Percentiles rank a stretch among this genome's conserved stretches.
Evolutionary conservation across 129 eudicot genomes (phyloP).

Genomic region (Logfia minima): DNA sequence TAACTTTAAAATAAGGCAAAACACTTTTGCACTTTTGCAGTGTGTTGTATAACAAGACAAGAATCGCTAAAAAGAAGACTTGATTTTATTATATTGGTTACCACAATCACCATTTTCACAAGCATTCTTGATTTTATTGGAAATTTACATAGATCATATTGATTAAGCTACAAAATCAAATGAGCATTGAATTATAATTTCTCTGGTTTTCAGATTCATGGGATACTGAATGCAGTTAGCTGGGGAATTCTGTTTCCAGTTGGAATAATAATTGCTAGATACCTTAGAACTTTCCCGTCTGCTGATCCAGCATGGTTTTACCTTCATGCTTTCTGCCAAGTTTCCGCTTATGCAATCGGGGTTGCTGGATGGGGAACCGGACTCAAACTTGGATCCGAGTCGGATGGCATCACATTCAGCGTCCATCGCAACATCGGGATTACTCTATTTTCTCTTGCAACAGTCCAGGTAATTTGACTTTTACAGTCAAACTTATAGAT

Average conservation of each 20-base stretch:
- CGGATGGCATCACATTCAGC: constrained; percentile 51
- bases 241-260: constrained; percentile 78
- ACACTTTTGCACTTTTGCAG: too few species aligned
- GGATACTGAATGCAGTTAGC: constrained; percentile 80
- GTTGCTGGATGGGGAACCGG: constrained; percentile 99
- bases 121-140: not conserved
- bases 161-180: constrained; percentile 5
- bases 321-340: constrained; percentile 72
- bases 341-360: constrained; percentile 75
- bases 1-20: too few species aligned
- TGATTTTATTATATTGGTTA: not conserved
- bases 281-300: constrained; percentile 56
- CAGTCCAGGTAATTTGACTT: constrained; percentile 69
- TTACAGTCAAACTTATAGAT: constrained; percentile 5
- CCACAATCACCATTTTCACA: not conserved
- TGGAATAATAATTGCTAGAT: constrained; percentile 73
- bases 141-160: not conserved
- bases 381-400: constrained; percentile 75
- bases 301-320: constrained; percentile 95
- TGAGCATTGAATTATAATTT: not conserved
- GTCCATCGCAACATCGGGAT: constrained; percentile 74
- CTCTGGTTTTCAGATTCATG: constrained; percentile 64
- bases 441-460: constrained; percentile 75
- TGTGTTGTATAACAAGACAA: not conserved
- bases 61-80: not conserved